These are phyloP conservation scores for Phytopythium boreale DNA, from an alignment of 352 stramenopile genomes.

Conservation along the genomic window DNA sequence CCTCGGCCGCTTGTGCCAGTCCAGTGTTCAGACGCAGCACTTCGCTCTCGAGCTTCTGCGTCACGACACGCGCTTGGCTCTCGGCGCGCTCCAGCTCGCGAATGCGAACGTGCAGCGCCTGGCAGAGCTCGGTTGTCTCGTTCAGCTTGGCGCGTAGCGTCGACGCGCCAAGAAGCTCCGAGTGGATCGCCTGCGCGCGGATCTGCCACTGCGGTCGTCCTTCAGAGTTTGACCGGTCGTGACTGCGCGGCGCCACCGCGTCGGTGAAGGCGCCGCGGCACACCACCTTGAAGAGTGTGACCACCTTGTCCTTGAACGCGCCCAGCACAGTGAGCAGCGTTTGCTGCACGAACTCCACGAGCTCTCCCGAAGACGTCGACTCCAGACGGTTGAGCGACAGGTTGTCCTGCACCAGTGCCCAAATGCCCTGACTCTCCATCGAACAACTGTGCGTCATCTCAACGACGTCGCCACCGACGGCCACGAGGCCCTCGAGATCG, in stretches of 20 bases:
- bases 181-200: slow-evolving; percentile 68
- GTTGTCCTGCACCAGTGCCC: slow-evolving; percentile 34
- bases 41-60: slow-evolving; percentile 78
- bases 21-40: slow-evolving; percentile 37
- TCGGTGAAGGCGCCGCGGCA: slow-evolving; percentile 77
- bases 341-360: slow-evolving; percentile 46
- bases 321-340: slow-evolving; percentile 37
- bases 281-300: slow-evolving; percentile 68
- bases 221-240: slow-evolving; percentile 13
- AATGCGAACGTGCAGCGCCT: slow-evolving; percentile 59
- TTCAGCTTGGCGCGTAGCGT: slow-evolving; percentile 54
- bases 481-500: slow-evolving; percentile 59
- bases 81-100: slow-evolving; percentile 72
- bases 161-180: slow-evolving; percentile 60
- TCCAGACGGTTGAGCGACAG: slow-evolving; percentile 20
- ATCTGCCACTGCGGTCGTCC: slow-evolving; percentile 67
- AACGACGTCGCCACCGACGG: slow-evolving; percentile 58
- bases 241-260: slow-evolving; percentile 47
- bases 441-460: slow-evolving; percentile 52
- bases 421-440: slow-evolving; percentile 42
- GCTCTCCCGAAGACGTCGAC: slow-evolving; percentile 15
- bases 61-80: slow-evolving; percentile 73
- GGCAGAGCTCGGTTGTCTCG: slow-evolving; percentile 64
- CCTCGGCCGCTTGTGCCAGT: slow-evolving; percentile 23
- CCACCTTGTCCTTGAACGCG: slow-evolving; percentile 64